Evolutionary conservation across 768 basidiomycete genomes (phyloP).

Genomic region (Termitomyces sp.): DNA sequence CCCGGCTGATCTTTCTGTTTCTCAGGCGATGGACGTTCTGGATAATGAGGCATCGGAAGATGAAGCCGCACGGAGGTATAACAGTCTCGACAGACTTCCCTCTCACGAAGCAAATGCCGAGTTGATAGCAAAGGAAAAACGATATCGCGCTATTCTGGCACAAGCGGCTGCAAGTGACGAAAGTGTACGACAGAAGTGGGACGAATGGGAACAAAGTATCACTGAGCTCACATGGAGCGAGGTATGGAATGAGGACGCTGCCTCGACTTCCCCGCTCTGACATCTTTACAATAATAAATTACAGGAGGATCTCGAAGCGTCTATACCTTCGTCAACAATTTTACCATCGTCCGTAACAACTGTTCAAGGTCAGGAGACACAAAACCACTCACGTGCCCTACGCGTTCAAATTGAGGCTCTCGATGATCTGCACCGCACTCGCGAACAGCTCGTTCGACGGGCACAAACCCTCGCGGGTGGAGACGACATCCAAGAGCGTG

Average conservation of each 20-base stretch:
- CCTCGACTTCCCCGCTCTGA: background rate
- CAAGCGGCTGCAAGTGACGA: slow-evolving; percentile 76
- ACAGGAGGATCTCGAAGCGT: slow-evolving; percentile 60
- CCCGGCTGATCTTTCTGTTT: background rate
- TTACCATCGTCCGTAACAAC: slow-evolving; percentile 25
- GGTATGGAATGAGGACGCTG: slow-evolving; percentile 32
- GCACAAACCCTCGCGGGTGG: slow-evolving; percentile 55
- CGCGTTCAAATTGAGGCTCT: slow-evolving; percentile 76
- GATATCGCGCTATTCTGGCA: slow-evolving; percentile 66
- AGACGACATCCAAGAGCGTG: slow-evolving; percentile 70
- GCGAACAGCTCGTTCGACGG: slow-evolving; percentile 58
- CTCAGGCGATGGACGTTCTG: slow-evolving; percentile 83
- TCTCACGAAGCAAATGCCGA: slow-evolving; percentile 80
- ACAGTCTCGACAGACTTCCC: slow-evolving; percentile 44
- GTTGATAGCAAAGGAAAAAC: slow-evolving; percentile 62
- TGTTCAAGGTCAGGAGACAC: slow-evolving; percentile 43
- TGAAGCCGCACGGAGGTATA: slow-evolving; percentile 57
- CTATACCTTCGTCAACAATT: slow-evolving; percentile 63
- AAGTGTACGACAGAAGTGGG: slow-evolving; percentile 78
- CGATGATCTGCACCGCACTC: slow-evolving; percentile 60
- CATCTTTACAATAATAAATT: background rate
- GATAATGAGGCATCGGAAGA: slow-evolving; percentile 88
- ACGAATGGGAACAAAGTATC: slow-evolving; percentile 78
- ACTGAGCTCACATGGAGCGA: slow-evolving; percentile 60
- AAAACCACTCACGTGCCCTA: slow-evolving; percentile 61